Base-by-base conservation (phyloP, 2,329 filamentous ascomycete genomes). In the Pseudogymnoascus sp. region DNA sequence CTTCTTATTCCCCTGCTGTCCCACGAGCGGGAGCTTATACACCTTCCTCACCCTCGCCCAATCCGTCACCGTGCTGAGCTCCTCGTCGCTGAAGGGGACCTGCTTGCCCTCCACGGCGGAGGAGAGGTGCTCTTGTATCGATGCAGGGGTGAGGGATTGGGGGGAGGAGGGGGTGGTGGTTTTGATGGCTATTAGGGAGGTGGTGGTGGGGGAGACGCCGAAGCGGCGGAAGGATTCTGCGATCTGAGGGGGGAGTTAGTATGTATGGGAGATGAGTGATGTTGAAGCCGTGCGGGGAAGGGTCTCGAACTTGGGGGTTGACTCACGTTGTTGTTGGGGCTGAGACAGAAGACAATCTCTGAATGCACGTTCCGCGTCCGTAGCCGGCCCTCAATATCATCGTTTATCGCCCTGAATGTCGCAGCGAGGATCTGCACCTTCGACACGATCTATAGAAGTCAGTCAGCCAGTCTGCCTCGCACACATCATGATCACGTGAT, bases 161-260 rank as follows among this genome's bases (percentile, higher is more conserved):
- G 78, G 75, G 35, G 75, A 73, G 56, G 78, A 75, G 0, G 79
- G 78, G 14, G 81, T 79, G 8, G 86, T 82, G 23, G 97, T 80
- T 73, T 97, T 97, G 70, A 97, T 80, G 5, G 90, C 86, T 2
- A 97, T 77, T n/a, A 99, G 76, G 68, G 87, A 76, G 50, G 81
- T 86, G 2, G 89, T 94, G 10, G 80, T 77, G 11, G 90, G 84
- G 0, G 83, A 79, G 64, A 97, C 86, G 59, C 94, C 94, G 71
- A 94, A 96, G 62, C 88, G 87, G 33, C 91, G 88, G 76, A 97
- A 97, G 0, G 92, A 88, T 69, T 97, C 92, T 61, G 91, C 84
- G 71, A 99, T 97, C 91, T 95, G 68, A 33, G 8, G 60, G 35
- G 50, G 4, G 37, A 38, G 59, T 64, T 23, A 28, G 38, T 28